Base-by-base conservation (phyloP, 2,329 filamentous ascomycete genomes). In the Aureobasidium sp. region DNA sequence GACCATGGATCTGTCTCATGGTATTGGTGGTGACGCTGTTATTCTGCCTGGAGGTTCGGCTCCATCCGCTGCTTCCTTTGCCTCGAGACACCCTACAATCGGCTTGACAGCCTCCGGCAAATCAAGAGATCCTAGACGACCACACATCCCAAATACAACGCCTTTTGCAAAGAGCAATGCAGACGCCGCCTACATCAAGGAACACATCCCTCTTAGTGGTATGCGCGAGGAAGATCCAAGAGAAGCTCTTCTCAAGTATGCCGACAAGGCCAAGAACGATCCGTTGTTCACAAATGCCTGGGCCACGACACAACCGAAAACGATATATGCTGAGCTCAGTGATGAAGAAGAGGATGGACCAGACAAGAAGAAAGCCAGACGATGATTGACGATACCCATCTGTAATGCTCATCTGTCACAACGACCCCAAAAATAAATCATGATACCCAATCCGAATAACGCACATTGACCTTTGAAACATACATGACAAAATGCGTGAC, bases 171-270 rank as follows among this genome's bases (percentile, higher is more conserved):
- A 95, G 75, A 89, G 82, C 64, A 89, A 94, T 70, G 92, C 93
- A 0, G 92, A 97, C 73, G 89, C 93, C 73, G 88, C 88, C 70
- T 90, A 95, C 72, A 90, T 99, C 64, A 87, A 87, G 68, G 85
- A 93, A 71, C 90, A 89, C 67, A 96, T 97, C 59, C 91, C 92
- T 31, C 82, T 97, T 14, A 93, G 91, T 65, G 87, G 85, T 65
- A 96, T 99, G 90, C 82, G 96, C 52, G 92, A 99, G 74, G 94
- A 99, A 74, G 94, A 99, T 77, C 94, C 94, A 0, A 82, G 94
- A 66, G 94, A 96, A 75, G 94, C 94, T 49, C 78, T 99, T 70
- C 78, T 99, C 64, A 97, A 95, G 78, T 99, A 97, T 79, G 93
- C 91, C 41, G 90, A 96, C 61, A 87, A 95, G 72, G 91, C 92